Evolutionary conservation across 2,329 filamentous ascomycete species (phyloP), one percentile per base, ranked within the genome.

Genomic region (Ascocoryne sarcoides): DNA sequence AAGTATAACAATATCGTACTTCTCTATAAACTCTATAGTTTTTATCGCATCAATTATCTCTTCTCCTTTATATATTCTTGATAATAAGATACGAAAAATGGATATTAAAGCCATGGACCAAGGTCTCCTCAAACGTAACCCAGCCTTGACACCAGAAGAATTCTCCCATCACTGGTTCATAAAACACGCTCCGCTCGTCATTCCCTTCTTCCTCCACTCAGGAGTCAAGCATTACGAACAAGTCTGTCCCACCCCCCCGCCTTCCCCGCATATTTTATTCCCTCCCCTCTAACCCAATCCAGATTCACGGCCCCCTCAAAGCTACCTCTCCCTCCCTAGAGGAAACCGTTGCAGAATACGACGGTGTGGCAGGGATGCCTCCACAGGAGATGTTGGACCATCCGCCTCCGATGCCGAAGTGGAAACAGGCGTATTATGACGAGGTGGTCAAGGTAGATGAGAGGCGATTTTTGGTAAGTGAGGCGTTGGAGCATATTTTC

Each of bases 151-250:
- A 14, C 37, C 26, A 19, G 40, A 47, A 14, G 37, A 54, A 36
- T 56, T 56, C 46, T 55, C 48, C 1, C 21, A 46, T 12, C 46
- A 51, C 37, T 56, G 51, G 51, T 49, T 48, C 18, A 26, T 40
- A 2, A 46, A 47, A 2, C 54, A 56, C 32, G 52, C 48, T 14
- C 40, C 42, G 4, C 35, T 54, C 18, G 46, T 53, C 5, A 36
- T 50, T 4, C 54, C 54, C 1, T 48, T 51, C 30, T 55, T 56
- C 28, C 33, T 55, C 5, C 34, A 44, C 17, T 43, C 41, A 3
- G 47, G 48, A 4, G 34, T 48, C 1, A 28, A 44, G 16, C 42
- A 49, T 38, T 56, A 56, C 14, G 46, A 41, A 15, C 54, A 56
- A 34, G 53, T 51, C 33, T 15, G 26, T 30, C 26, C 36, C 10